Evolutionary conservation across 2,329 filamentous ascomycete species (phyloP), one percentile per base, ranked within the genome.

Genomic region (Aspergillus sclerotialis): DNA sequence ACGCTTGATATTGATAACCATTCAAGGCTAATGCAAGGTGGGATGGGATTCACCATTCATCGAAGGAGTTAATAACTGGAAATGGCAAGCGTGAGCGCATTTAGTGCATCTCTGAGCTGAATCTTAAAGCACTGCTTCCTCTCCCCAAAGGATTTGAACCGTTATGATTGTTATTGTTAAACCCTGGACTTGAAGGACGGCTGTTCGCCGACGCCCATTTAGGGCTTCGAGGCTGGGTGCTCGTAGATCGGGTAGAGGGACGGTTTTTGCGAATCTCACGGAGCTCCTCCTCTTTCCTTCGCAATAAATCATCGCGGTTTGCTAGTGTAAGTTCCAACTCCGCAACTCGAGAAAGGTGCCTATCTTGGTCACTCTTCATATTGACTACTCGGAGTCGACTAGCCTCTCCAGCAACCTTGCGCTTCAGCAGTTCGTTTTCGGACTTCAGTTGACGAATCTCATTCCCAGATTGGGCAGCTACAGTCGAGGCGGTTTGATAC

Each of bases 401-500:
- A 15, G 55, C 51, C 36, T 68, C 61, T 7, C 51, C 54, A 11
- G 50, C 55, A 3, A 61, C 58, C 32, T 60, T 60, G 17, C 51
- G 53, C 29, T 55, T 58, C 28, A 69, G 43, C 2, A 43, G 36
- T 26, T 59, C 55, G 24, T 63, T 58, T 32, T 67, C 51, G 11
- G 54, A 49, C 39, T 59, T 52, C 14, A 68, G 48, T 16, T 58
- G 56, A 7, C 54, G 56, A 21, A 49, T 42, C 40, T 69, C 61
- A 28, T 50, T 58, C 5, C 52, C 57, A 6, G 62, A 55, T 29
- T 67, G 63, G 13, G 62, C 63, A 1, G 65, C 67, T 7, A 55
- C 54, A 5, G 50, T 65, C 5, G 66, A 69, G 8, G 65, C 66
- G 18, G 57, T 64, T 40, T 69, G 67, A 34, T 69, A 70, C 44